Evolutionary conservation across 257 asterid genomes (phyloP), one percentile per base, ranked within the genome.

Genomic region (Leptodermis oblonga): DNA sequence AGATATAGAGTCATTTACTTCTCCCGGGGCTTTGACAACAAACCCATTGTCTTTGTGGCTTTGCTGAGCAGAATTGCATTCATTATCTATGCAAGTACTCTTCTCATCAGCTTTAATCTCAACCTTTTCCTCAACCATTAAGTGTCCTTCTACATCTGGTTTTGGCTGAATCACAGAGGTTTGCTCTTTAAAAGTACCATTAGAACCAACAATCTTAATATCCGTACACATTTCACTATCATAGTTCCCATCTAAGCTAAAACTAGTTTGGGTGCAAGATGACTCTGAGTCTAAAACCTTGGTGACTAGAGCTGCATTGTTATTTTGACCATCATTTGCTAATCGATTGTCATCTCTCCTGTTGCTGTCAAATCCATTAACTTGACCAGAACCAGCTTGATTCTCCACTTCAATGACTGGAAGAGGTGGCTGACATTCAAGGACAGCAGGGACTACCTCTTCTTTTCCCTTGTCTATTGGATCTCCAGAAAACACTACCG

Each of bases 271-370:
- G 17, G 74, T 58, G 82, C 86, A 74, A 78, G 90, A 80, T 64
- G 90, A 86, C 70, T 85, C 88, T 28, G 87, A 82, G 80, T 84
- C 90, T 78, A 87, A 80, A 74, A 78, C 72, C 69, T 82, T 84
- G 31, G 74, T 54, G 51, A 74, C 85, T 65, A 68, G 61, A 37
- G 74, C 77, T 56, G 82, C 73, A 77, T 68, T 68, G 68, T 56
- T 65, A 56, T 67, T 77, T 68, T 71, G 82, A 78, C 77, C 75
- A 43, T 73, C 86, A 62, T 39, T 82, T 43, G 70, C 65, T 71
- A 70, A 11, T 70, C 52, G 73, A 59, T 71, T 71, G 58, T 49
- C 83, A 72, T 81, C 80, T 39, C 76, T 81, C 36, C 66, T 73
- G 49, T 68, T 74, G 42, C 67, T 37, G 78, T 67, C 61, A 73